Percentiles rank a stretch among this genome's conserved stretches.
Conservation (phyloP, 2,329 filamentous ascomycete genomes). For the Alternaria angustiovoidea region DNA sequence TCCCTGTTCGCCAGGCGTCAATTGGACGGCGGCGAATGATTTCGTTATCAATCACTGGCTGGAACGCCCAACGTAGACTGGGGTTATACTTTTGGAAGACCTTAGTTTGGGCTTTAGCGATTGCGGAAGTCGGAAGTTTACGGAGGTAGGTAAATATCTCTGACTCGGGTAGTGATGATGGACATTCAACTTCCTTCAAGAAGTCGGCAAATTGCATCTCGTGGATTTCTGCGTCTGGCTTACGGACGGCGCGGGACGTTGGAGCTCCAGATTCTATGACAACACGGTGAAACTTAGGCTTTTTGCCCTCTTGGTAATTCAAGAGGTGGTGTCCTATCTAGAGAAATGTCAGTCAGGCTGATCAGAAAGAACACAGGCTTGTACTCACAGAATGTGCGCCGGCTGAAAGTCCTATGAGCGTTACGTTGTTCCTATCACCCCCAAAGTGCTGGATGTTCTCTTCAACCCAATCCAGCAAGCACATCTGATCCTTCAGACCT, state of each 20-base stretch:
- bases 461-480: slow-evolving; percentile 56
- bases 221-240: slow-evolving; percentile 52
- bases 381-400: slow-evolving; percentile 29
- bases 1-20: slow-evolving; percentile 63
- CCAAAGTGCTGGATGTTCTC: slow-evolving; percentile 47
- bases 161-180: slow-evolving; percentile 27
- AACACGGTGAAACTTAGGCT: slow-evolving; percentile 56
- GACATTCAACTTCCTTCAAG: slow-evolving; percentile 47
- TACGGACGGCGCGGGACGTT: slow-evolving; percentile 57
- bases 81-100: slow-evolving; percentile 59
- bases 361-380: neutral
- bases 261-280: slow-evolving; percentile 58
- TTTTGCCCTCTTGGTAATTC: slow-evolving; percentile 45
- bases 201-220: slow-evolving; percentile 57
- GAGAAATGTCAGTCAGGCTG: neutral
- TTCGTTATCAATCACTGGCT: slow-evolving; percentile 71
- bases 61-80: slow-evolving; percentile 66
- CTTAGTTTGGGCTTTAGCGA: slow-evolving; percentile 53
- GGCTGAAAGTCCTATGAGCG: slow-evolving; percentile 34
- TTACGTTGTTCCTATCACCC: slow-evolving; percentile 35
- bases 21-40: slow-evolving; percentile 67
- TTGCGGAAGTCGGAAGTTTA: slow-evolving; percentile 44
- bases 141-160: slow-evolving; percentile 55
- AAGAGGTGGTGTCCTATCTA: slow-evolving; percentile 73
- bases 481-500: slow-evolving; percentile 33